Base-by-base conservation (phyloP, 139 green algal genomes). In the Dunaliella primolecta region DNA sequence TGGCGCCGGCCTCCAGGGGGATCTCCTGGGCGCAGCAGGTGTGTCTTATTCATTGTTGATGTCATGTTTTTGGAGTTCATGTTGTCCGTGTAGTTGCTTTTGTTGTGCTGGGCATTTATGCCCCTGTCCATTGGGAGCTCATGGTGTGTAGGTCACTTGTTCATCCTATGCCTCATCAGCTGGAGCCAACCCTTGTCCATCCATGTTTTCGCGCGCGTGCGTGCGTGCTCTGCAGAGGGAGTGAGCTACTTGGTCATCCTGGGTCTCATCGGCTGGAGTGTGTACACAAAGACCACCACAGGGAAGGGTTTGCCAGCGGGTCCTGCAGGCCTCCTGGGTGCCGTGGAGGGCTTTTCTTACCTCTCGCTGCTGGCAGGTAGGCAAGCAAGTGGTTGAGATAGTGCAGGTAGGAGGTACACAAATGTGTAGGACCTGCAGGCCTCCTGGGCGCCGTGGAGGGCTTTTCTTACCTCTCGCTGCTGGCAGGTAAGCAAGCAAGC, bases 371-470 rank as follows among this genome's bases (percentile, higher is more conserved):
- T 94, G 23, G 90, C 76, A 25, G 89, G 90, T 92, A 31, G 34
- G 88, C 77, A n/a, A 33, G 78, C 75, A 38, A 46, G n/a, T 80
- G 31, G 2, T 38, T 25, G 7, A 15, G 7, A 64, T 15, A 64
- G 75, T 80, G 30, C 32, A 37, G 31, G 75, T 80, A 20, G 3
- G n/a, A 80, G 31, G 75, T 80, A 33, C 75, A 74, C 21, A n/a
- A 23, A 20, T 74, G 21, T n/a, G 21, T 74, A 11, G 94, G 94
- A 0, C 94, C 94, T 1, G 37, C 83, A 24, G 94, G 93, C 27
- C 88, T 96, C 33, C 88, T 98, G 81, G 95, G 95, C 15, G 95
- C 93, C 2, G 93, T 91, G n/a, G 93, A 96, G 79, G 93, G 93
- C 27, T 35, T 94, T 0, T 90, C 81, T 29, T 96, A 93, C 80